Conservation (phyloP, 345 rosid species). For the Citrus glauca region DNA sequence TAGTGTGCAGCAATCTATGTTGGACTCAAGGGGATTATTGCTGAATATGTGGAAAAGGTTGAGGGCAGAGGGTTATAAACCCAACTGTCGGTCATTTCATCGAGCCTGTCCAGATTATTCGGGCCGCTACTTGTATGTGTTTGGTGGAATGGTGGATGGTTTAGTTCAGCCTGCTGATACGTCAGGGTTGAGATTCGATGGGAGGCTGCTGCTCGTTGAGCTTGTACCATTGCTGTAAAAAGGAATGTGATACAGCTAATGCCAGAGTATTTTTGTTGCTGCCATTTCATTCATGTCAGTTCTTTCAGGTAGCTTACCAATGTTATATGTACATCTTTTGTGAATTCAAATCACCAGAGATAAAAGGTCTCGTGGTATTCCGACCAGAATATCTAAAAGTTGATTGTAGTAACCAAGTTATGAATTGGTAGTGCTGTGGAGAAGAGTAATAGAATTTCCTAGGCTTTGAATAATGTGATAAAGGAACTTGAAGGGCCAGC, state of each 20-base stretch:
- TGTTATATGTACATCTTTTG: not conserved
- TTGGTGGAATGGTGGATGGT: slow-evolving; percentile 93
- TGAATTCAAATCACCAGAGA: not conserved
- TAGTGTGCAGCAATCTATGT: slow-evolving; percentile 31
- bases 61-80: slow-evolving; percentile 44
- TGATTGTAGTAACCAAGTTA: not conserved
- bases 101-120: slow-evolving; percentile 69
- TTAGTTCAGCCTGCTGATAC: slow-evolving; percentile 46
- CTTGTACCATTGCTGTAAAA: slow-evolving; percentile 44
- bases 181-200: slow-evolving; percentile 63
- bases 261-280: not conserved
- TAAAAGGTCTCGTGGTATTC: not conserved
- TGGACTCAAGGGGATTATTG: slow-evolving; percentile 27
- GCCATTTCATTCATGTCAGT: not conserved
- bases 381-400: not conserved
- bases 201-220: slow-evolving; percentile 73
- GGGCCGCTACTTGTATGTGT: slow-evolving; percentile 62
- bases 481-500: not conserved
- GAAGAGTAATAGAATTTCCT: not conserved
- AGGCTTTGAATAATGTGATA: not conserved
- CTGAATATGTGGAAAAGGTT: slow-evolving; percentile 64
- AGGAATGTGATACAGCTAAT: not conserved
- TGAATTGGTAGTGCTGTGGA: not conserved
- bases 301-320: not conserved
- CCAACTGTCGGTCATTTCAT: slow-evolving; percentile 73